Evolutionary conservation across 2,329 filamentous ascomycete species (phyloP), one percentile per base, ranked within the genome.

Genomic region (Nigrospora sphaerica): DNA sequence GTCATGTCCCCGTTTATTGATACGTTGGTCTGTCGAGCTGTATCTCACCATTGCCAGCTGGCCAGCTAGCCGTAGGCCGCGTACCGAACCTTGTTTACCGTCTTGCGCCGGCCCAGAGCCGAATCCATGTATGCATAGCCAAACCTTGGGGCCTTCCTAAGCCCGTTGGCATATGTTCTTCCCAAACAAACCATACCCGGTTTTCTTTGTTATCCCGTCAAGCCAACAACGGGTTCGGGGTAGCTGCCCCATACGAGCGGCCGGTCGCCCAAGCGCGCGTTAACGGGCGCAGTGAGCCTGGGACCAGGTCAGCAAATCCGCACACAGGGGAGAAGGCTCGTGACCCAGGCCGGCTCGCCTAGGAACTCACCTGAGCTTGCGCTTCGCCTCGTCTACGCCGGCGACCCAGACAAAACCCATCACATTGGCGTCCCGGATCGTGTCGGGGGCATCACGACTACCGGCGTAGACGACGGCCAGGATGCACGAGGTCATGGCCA

Each of bases 341-440:
- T 28, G 23, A 10, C 10, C 23, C 23, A 28, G 23, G 23, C 23
- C 23, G 7, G 5, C 10, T 28, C 19, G 23, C 23, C 4, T 6
- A 9, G 23, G 23, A 28, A 7, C 23, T 28, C 23, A 28, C 23
- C 23, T 86, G 32, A 96, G 74, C 62, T 87, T 86, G 54, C 82
- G 82, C 64, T 86, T 86, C 56, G 86, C 84, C 60, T 88, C 86
- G 59, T 98, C 91, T 4, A 97, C 88, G 51, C 95, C 88, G 1
- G 88, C 85, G 14, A 97, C 86, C 59, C 95, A 96, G 31, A 96
- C 78, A 60, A 95, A 98, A 0, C 93, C 93, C 77, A 95, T 86
- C 31, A 97, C 83, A 46, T 85, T 86, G 9, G 90, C 83, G 55
- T 91, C 85, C 12, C 88, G 79, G 39, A 97, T 83, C 1, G 80